Percentiles rank a stretch among this genome's conserved stretches.
Evolutionary conservation across 1,139 yeast genomes (phyloP).

Genomic region (Wickerhamomyces sp.): DNA sequence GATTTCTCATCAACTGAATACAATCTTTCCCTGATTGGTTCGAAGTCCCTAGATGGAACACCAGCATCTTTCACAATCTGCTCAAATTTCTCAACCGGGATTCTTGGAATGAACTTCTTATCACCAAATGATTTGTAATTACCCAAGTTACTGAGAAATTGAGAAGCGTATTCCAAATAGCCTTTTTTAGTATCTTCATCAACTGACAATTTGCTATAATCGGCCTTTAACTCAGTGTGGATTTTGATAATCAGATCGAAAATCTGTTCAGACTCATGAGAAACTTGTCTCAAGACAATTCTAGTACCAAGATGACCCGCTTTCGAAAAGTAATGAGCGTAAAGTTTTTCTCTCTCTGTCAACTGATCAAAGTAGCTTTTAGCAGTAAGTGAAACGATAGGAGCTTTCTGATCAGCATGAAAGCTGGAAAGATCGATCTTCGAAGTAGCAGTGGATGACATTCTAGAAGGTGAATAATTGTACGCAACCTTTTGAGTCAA

Average conservation of each 20-base stretch:
- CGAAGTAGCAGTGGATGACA: slow-evolving; percentile 10
- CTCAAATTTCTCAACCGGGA: slow-evolving; percentile 44
- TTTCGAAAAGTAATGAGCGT: slow-evolving; percentile 78
- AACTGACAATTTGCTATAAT: slow-evolving; percentile 40
- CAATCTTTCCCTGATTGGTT: slow-evolving; percentile 40
- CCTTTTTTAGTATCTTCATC: slow-evolving; percentile 34
- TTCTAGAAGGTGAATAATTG: slow-evolving; percentile 1
- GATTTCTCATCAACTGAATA: slow-evolving; percentile 43
- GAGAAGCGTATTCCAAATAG: slow-evolving; percentile 76
- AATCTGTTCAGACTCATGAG: slow-evolving; percentile 73
- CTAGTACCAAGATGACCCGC: slow-evolving; percentile 83
- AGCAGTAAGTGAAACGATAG: slow-evolving; percentile 37
- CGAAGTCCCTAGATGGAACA: slow-evolving; percentile 36
- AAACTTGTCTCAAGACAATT: slow-evolving; percentile 76
- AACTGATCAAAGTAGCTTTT: slow-evolving; percentile 43
- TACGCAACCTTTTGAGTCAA: slow-evolving; percentile 4
- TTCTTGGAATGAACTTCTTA: slow-evolving; percentile 70
- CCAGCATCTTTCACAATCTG: slow-evolving; percentile 32
- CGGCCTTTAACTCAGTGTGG: slow-evolving; percentile 47
- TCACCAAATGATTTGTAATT: slow-evolving; percentile 90
- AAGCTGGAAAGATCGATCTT: slow-evolving; percentile 8
- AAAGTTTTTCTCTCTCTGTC: slow-evolving; percentile 50
- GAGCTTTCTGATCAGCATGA: slow-evolving; percentile 45
- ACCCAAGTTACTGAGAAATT: slow-evolving; percentile 75
- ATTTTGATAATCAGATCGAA: slow-evolving; percentile 61